Base-by-base conservation (phyloP, 2,329 filamentous ascomycete species). In the Fusarium sp. region DNA sequence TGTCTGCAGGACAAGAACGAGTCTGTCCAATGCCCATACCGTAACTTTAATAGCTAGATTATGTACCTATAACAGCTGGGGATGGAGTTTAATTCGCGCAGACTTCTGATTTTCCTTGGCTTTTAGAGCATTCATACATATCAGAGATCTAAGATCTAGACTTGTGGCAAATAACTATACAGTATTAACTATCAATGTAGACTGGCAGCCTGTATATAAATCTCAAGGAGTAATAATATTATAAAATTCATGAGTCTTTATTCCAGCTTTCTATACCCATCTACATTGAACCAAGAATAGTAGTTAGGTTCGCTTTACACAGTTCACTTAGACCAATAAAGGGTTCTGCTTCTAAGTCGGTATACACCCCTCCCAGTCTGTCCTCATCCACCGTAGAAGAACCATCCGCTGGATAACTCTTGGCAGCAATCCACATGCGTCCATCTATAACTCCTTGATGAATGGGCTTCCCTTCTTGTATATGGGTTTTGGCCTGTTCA, bases 21-120 rank as follows among this genome's bases (percentile, higher is more conserved):
- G 26, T 50, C 52, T 26, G 52, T 56, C 5, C 52, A 41, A 7
- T 56, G 52, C 40, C 52, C 52, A 20, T 56, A 56, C 13, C 45
- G 52, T 6, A 41, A 50, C 20, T 50, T 56, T 41, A 45, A 50
- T 6, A 50, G 19, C 10, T 56, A 8, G 15, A 1, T 8, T 6
- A 9, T 4, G 2, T 13, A 43, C 20, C 8, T 26, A 15, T 6
- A 8, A 15, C 5, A 17, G 10, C 5, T 7, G 1, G 5, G 43
- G 3, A 33, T 19, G 14, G 13, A 33, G 13, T 33, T 15, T 33
- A 7, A 33, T 14, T 15, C 3, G 13, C 13, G 10, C 11, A 28
- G 10, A 28, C 26, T 11, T 1, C 8, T 11, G 4, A 2, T 10
- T 11, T 28, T 10, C 8, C 26, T 28, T 28, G 2, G 7, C 24